These are phyloP conservation scores for Syzygium aqueum DNA, from an alignment of 345 rosid genomes.

Conservation along the genomic window DNA sequence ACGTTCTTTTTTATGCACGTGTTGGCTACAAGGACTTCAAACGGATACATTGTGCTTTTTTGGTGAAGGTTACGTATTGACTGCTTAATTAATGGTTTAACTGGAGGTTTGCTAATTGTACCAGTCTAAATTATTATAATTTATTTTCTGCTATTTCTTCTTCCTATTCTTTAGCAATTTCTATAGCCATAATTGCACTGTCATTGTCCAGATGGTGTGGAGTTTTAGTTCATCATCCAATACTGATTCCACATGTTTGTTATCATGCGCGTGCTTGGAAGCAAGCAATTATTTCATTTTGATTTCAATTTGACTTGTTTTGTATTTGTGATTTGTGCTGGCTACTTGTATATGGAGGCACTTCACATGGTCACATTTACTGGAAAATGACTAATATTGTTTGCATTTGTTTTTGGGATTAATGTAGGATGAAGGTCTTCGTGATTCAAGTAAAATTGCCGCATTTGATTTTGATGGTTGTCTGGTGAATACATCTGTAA, in stretches of 20 bases:
- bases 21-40: background rate
- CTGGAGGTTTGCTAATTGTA: background rate
- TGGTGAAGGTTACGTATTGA: background rate
- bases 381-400: background rate
- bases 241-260: background rate
- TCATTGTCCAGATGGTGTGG: background rate
- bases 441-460: slow-evolving; percentile 74
- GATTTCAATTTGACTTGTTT: background rate
- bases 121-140: background rate
- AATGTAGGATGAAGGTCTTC: slow-evolving; percentile 73
- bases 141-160: background rate
- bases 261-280: background rate
- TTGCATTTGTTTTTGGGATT: background rate
- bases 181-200: background rate
- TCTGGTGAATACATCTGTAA: slow-evolving; percentile 79
- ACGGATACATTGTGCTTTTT: background rate
- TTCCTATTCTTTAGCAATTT: background rate
- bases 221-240: background rate
- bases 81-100: background rate
- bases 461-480: slow-evolving; percentile 98
- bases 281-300: background rate
- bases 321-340: background rate
- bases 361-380: background rate
- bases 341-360: background rate
- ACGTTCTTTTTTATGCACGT: background rate